Evolutionary conservation across 257 asterid species (phyloP).

Genomic region (Solanum chilense): DNA sequence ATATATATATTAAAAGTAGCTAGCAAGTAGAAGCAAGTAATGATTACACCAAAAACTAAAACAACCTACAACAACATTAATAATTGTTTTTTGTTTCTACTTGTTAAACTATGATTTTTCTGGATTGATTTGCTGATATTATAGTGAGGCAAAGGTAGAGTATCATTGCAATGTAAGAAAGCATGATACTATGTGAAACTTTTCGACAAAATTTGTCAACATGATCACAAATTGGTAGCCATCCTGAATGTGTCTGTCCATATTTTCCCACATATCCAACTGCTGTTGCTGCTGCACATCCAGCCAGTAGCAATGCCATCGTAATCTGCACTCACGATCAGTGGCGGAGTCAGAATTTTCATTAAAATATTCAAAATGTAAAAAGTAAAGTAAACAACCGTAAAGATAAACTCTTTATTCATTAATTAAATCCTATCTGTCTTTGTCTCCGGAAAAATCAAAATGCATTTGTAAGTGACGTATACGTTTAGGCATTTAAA

Average conservation of each 20-base stretch:
- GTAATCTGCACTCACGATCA: slow-evolving; percentile 12
- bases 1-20: not conserved
- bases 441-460: too few relatives aligned
- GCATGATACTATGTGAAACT: slow-evolving; percentile 10
- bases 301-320: slow-evolving; percentile 32
- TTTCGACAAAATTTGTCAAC: slow-evolving; percentile 38
- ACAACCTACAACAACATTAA: not conserved
- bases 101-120: slow-evolving; percentile 8
- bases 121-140: slow-evolving; percentile 36
- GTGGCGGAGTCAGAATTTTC: too few relatives aligned
- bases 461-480: too few relatives aligned
- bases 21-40: not conserved
- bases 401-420: too few relatives aligned
- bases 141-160: slow-evolving; percentile 32
- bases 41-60: not conserved
- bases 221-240: slow-evolving; percentile 46
- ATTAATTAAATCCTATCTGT: too few relatives aligned
- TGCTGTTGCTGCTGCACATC: slow-evolving; percentile 63
- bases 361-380: too few relatives aligned
- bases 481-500: not conserved
- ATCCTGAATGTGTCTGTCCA: slow-evolving; percentile 49
- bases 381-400: too few relatives aligned
- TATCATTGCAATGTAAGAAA: slow-evolving; percentile 21
- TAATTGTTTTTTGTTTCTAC: not conserved
- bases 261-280: slow-evolving; percentile 45